Evolutionary conservation across 805 yeast species (phyloP), one percentile per base, ranked within the genome.

Genomic region (Phaffomyces opuntiae): DNA sequence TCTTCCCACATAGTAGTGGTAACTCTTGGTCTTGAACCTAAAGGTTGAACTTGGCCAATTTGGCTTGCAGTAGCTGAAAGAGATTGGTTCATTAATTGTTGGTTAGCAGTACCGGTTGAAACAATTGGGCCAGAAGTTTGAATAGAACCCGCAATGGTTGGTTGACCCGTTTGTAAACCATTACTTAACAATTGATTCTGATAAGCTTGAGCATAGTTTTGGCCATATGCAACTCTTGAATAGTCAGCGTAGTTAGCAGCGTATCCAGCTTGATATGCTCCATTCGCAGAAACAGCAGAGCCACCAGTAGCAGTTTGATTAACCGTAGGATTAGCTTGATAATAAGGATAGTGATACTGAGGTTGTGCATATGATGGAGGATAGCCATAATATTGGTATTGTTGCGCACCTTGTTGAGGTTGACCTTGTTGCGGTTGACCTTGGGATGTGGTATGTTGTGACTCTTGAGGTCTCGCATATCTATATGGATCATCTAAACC

Each of bases 1-100:
- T 86, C 95, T 59, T 86, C 93, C 95, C 95, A 86, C 76, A 83
- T 77, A n/a, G 93, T 85, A 21, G 93, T 84, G 43, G 89, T 83
- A 43, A 85, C 87, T 49, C 77, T 65, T 43, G 82, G 81, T 59
- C 74, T 70, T 24, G 65, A 59, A 11, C 63, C 63, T 29, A 58
- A 52, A 5, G 63, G 63, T 37, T 59, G 63, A 25, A 56, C 53
- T 42, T 59, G 62, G 12, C 63, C 63, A 25, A 56, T 24, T 7
- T 45, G 38, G 12, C 38, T 27, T 25, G 38, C 31, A 4, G 42
- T 14, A 11, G 43, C 13, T 5, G 45, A 31, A 9, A 31, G 29
- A 9, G 27, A 7, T 19, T 9, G 17, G 21, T 29, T 36, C n/a
- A 36, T 9, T 11, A 36, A 21, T 36, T 36, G 44, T 17, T 26